Evolutionary conservation across 1,139 yeast genomes (phyloP).

Genomic region (Yamadazyma aaseri): DNA sequence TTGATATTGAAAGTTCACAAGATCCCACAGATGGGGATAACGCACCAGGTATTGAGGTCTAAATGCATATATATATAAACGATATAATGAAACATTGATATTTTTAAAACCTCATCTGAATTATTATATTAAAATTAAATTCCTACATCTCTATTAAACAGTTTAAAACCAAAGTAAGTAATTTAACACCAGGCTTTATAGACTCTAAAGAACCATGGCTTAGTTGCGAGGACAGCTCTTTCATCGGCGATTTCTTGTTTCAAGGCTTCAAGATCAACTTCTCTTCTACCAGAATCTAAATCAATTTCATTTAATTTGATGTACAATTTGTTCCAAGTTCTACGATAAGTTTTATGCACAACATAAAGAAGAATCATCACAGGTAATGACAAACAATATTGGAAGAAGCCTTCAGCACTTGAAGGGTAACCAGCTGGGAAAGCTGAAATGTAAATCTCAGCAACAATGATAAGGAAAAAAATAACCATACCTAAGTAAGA

Average conservation of each 20-base stretch:
- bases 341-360: conserved; percentile 26
- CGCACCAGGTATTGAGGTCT: conserved; percentile 1
- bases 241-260: conserved; percentile 49
- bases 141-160: too few relatives aligned
- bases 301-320: conserved; percentile 43
- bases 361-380: conserved; percentile 38
- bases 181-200: conserved; percentile 39
- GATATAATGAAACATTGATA: background rate
- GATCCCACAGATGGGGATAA: conserved; percentile 6
- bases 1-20: conserved; percentile 8
- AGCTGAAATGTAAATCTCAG: conserved; percentile 48
- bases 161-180: too few relatives aligned
- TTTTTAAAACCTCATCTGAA: background rate
- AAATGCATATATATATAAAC: background rate
- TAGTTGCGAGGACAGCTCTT: conserved; percentile 22
- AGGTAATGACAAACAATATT: conserved; percentile 28
- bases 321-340: conserved; percentile 26
- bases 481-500: conserved; percentile 44
- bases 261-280: conserved; percentile 42
- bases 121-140: too few relatives aligned
- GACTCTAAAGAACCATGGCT: conserved; percentile 32
- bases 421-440: conserved; percentile 37
- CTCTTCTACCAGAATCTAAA: conserved; percentile 52
- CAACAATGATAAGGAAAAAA: conserved; percentile 40
- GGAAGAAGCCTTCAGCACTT: conserved; percentile 17